These are phyloP conservation scores for Fusarium denticulatum DNA, from an alignment of 2,329 filamentous ascomycete species.

Conservation along the genomic window DNA sequence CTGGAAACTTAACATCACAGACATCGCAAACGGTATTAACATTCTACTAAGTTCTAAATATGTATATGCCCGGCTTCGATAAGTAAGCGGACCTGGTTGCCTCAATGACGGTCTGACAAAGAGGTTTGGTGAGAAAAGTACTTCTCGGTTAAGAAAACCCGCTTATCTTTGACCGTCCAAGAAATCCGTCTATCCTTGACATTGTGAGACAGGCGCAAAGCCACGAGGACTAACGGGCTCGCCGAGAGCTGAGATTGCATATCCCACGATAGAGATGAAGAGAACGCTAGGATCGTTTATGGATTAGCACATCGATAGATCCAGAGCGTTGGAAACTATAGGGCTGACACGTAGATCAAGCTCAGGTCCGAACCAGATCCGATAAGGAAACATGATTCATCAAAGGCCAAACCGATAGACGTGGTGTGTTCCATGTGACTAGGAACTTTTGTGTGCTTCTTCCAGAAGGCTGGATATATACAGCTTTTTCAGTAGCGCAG, in stretches of 20 bases:
- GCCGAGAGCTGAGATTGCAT: slow-evolving; percentile 12
- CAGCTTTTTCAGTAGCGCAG: no score
- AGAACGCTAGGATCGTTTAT: neutral
- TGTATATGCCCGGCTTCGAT: neutral
- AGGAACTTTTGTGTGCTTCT: neutral
- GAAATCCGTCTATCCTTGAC: neutral
- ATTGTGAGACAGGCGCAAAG: neutral
- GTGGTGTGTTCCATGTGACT: neutral
- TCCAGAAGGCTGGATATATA: neutral
- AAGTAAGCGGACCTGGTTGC: neutral
- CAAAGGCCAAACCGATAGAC: neutral
- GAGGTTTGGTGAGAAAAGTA: neutral
- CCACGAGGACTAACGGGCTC: neutral
- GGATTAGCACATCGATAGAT: neutral
- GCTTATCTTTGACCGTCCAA: neutral
- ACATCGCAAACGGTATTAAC: neutral
- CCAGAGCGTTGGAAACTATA: slow-evolving; percentile 4
- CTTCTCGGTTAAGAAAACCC: neutral
- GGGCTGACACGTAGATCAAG: slow-evolving; percentile 19
- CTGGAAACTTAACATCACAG: neutral
- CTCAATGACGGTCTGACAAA: neutral
- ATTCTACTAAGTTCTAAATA: neutral
- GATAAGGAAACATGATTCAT: neutral
- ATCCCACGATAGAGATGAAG: neutral
- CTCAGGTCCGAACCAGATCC: slow-evolving; percentile 2